These are phyloP conservation scores for Mortierella sp. DNA, from an alignment of 371 early-diverging fungal genomes.

Conservation along the genomic window DNA sequence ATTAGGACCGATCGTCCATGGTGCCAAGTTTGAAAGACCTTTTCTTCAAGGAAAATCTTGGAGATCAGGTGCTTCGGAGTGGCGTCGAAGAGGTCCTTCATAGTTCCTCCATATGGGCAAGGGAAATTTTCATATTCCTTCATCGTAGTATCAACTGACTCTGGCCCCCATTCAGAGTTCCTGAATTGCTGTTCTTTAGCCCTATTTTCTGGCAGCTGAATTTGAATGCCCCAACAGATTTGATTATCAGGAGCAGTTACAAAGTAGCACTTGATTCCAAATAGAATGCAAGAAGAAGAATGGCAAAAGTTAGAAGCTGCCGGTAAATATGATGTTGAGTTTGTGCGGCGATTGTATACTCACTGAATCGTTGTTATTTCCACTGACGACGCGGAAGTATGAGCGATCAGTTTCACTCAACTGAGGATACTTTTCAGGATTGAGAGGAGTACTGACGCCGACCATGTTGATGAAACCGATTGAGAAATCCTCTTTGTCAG, in stretches of 20 bases:
- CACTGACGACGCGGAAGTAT: too few species aligned
- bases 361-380: too few species aligned
- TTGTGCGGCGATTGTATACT: too few species aligned
- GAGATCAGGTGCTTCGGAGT: constrained; percentile 6
- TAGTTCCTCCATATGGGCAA: neutral
- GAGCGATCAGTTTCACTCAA: neutral
- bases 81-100: neutral
- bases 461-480: neutral
- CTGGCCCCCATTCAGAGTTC: constrained; percentile 10
- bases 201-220: neutral
- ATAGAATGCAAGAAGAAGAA: neutral
- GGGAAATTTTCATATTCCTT: constrained; percentile 1
- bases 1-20: neutral
- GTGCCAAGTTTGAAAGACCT: constrained; percentile 9
- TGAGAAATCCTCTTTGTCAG: neutral
- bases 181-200: constrained; percentile 2
- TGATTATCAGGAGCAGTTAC: neutral
- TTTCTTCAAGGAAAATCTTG: constrained; percentile 8
- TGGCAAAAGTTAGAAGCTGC: neutral
- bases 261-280: neutral
- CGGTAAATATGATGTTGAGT: too few species aligned
- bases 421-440: neutral
- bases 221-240: neutral
- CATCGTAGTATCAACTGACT: neutral
- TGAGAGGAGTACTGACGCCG: neutral